Conservation (phyloP, 345 rosid genomes). For the Aquilaria sinensis region DNA sequence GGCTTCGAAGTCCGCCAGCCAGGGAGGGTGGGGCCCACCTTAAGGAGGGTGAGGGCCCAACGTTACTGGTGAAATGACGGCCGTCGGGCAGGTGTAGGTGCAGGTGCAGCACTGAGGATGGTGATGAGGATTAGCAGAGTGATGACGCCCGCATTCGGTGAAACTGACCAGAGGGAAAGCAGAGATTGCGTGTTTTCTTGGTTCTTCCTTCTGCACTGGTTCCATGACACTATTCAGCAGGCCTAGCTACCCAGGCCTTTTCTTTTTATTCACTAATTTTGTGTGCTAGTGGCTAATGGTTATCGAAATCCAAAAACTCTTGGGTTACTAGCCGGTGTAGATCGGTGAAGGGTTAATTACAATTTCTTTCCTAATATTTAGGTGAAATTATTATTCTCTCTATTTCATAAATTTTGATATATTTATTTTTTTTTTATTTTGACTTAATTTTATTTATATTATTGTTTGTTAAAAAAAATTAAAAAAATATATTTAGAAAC, state of each 20-base stretch:
- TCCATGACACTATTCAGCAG: background rate
- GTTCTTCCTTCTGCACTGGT: background rate
- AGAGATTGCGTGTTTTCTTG: slow-evolving; percentile 12
- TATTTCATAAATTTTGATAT: too few species aligned
- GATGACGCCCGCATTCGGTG: slow-evolving; percentile 23
- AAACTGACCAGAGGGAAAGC: background rate
- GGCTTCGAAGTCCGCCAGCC: background rate
- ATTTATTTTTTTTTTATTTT: too few species aligned
- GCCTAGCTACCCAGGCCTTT: background rate
- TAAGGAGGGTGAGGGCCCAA: background rate
- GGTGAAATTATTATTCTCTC: too few species aligned
- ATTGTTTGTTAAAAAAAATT: too few species aligned
- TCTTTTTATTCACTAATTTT: background rate
- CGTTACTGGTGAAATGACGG: slow-evolving; percentile 28
- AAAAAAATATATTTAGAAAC: too few species aligned
- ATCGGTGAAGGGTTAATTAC: too few species aligned
- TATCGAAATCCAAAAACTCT: too few species aligned
- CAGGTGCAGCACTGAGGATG: slow-evolving; percentile 11
- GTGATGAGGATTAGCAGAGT: slow-evolving; percentile 3
- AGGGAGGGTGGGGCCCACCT: background rate
- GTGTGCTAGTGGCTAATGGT: too few species aligned
- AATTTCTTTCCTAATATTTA: too few species aligned
- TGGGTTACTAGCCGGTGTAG: too few species aligned
- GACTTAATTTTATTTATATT: too few species aligned
- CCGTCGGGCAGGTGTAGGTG: slow-evolving; percentile 14